phyloP scores from a whole-genome alignment of 2,329 filamentous ascomycete genomes.

The Erysiphe neolycopersici region DNA sequence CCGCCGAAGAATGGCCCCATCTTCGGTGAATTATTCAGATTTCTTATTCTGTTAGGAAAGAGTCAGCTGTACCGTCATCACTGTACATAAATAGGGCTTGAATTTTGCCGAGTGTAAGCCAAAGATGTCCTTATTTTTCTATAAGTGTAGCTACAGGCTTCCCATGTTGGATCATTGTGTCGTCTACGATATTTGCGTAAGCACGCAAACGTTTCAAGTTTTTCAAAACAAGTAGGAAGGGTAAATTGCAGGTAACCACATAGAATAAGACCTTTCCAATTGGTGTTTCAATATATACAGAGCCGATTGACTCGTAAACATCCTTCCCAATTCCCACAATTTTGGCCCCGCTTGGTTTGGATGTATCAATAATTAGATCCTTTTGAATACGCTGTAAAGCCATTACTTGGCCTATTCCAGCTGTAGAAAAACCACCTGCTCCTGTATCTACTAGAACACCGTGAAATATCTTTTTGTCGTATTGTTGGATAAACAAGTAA shows the following conservation, averaged over 20 bases:
- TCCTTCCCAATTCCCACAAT: constrained; percentile 1
- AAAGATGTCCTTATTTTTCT: not conserved
- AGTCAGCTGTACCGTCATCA: not conserved
- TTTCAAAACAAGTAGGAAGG: not conserved
- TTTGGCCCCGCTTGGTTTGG: not conserved
- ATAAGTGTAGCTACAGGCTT: not conserved
- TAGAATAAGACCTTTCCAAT: not conserved
- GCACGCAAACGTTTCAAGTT: not conserved
- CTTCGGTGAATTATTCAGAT: not conserved
- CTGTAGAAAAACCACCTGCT: not conserved
- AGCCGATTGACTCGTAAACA: not conserved
- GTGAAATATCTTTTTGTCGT: too few species aligned
- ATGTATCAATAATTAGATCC: not conserved
- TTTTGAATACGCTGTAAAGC: not conserved
- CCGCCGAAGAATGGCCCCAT: not conserved
- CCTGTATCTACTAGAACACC: not conserved
- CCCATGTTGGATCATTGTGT: not conserved
- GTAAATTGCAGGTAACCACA: not conserved
- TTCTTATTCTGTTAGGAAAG: not conserved
- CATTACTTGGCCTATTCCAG: not conserved
- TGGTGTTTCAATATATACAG: not conserved
- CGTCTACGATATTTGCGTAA: not conserved
- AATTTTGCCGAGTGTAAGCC: not conserved
- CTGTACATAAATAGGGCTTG: not conserved
- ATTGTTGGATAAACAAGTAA: too few species aligned